phyloP scores from a whole-genome alignment of 805 yeast species.

The Wickerhamiella azymoides region DNA sequence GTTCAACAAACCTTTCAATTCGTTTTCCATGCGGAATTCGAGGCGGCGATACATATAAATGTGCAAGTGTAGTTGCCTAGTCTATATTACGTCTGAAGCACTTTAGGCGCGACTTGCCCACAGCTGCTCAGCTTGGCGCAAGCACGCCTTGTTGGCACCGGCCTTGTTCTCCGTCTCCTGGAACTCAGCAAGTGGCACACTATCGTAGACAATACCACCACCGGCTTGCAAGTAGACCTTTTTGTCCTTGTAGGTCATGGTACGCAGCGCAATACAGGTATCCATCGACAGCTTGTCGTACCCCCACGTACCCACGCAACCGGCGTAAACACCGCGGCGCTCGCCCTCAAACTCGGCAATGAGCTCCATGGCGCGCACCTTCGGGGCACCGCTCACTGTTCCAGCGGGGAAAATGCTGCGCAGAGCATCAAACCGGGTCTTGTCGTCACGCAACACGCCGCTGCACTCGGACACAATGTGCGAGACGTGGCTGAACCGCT shows the following conservation, averaged over 20 bases:
- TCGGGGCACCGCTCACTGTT: slow-evolving; percentile 97
- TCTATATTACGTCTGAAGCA: not conserved
- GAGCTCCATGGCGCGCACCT: slow-evolving; percentile 90
- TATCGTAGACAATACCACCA: slow-evolving; percentile 93
- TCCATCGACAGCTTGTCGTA: slow-evolving; percentile 92
- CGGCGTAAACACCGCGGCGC: slow-evolving; percentile 93
- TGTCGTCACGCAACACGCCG: slow-evolving; percentile 71
- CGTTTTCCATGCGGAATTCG: too few relatives aligned
- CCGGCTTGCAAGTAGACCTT: slow-evolving; percentile 94
- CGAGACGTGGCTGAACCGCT: slow-evolving; percentile 92
- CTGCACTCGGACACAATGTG: slow-evolving; percentile 91
- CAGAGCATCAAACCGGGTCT: slow-evolving; percentile 91
- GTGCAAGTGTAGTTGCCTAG: not conserved
- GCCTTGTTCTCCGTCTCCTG: slow-evolving; percentile 94
- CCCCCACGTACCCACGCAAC: slow-evolving; percentile 98
- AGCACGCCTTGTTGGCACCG: slow-evolving; percentile 82
- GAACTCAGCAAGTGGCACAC: slow-evolving; percentile 91
- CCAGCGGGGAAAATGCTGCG: slow-evolving; percentile 99
- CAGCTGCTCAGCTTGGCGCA: slow-evolving; percentile 74
- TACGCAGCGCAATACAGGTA: slow-evolving; percentile 92
- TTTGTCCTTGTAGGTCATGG: slow-evolving; percentile 89
- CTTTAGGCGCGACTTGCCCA: slow-evolving; percentile 12
- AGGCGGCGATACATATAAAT: too few relatives aligned
- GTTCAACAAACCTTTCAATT: too few relatives aligned
- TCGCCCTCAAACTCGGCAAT: slow-evolving; percentile 82